Evolutionary conservation across 352 stramenopile species (phyloP).

Genomic region (Sclerospora graminicola): DNA sequence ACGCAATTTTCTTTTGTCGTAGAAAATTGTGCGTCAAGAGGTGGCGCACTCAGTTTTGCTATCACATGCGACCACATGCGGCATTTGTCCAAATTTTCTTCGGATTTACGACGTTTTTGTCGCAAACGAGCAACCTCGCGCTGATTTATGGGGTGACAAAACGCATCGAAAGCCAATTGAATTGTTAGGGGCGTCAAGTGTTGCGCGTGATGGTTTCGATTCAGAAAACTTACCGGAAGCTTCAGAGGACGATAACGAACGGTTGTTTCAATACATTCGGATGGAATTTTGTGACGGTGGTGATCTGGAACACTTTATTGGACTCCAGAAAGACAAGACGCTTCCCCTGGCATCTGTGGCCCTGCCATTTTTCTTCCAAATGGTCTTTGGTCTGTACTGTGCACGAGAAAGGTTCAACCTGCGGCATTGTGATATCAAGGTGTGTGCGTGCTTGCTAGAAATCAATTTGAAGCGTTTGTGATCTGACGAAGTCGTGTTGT

Average conservation of each 20-base stretch:
- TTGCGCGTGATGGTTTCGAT: constrained; percentile 1
- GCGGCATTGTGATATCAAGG: constrained; percentile 98
- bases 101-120: constrained; percentile 89
- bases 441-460: constrained; percentile 7
- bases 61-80: constrained; percentile 75
- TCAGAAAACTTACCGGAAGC: background rate
- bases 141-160: constrained; percentile 48
- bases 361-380: constrained; percentile 93
- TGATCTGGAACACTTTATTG: constrained; percentile 94
- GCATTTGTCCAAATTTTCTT: constrained; percentile 93
- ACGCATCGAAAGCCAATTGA: constrained; percentile 57
- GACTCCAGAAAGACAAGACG: constrained; percentile 58
- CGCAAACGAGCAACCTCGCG: constrained; percentile 43
- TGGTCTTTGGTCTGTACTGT: constrained; percentile 92
- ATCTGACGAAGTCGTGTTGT: background rate
- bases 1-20: background rate
- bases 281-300: constrained; percentile 97
- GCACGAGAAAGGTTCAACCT: constrained; percentile 85
- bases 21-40: constrained; percentile 87
- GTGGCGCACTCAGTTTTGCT: constrained; percentile 91
- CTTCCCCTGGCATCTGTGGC: constrained; percentile 43
- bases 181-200: constrained; percentile 23
- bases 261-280: constrained; percentile 92
- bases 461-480: background rate
- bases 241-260: constrained; percentile 4